Conservation (phyloP, 768 basidiomycete genomes). For the Agaricus blazei region DNA sequence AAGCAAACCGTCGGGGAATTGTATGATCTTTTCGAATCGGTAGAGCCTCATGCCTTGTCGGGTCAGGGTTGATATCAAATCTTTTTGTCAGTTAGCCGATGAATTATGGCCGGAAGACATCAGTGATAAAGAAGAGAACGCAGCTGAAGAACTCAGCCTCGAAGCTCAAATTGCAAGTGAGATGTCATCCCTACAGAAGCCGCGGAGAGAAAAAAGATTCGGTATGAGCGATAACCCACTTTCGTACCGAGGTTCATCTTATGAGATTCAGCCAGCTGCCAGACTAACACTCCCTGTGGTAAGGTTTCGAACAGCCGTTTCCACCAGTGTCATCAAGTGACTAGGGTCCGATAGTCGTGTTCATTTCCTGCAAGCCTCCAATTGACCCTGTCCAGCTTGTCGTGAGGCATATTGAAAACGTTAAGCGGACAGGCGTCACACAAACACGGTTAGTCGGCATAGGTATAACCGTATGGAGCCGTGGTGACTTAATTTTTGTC, state of each 20-base stretch:
- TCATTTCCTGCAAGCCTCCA: conserved; percentile 75
- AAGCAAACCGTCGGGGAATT: conserved; percentile 71
- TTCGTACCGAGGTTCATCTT: not conserved
- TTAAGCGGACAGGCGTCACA: conserved; percentile 57
- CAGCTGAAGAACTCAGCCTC: conserved; percentile 43
- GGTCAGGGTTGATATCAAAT: not conserved
- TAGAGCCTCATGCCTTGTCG: conserved; percentile 26
- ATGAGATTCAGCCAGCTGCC: conserved; percentile 54
- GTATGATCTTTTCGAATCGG: conserved; percentile 74
- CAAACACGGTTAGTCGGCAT: conserved; percentile 50
- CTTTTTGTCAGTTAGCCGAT: conserved; percentile 48
- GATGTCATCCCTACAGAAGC: conserved; percentile 63
- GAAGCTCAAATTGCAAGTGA: conserved; percentile 73
- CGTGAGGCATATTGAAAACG: conserved; percentile 54
- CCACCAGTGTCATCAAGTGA: conserved; percentile 2
- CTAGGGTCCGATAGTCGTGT: conserved; percentile 48
- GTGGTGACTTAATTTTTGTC: not conserved
- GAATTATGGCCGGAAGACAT: conserved; percentile 62
- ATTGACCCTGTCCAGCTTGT: conserved; percentile 74
- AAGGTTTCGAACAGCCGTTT: conserved; percentile 14
- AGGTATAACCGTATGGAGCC: not conserved
- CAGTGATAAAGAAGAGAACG: conserved; percentile 26
- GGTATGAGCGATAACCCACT: conserved; percentile 30
- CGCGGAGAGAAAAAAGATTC: conserved; percentile 59
- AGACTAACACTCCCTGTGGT: conserved; percentile 81